A percentile compares a stretch with the other conserved stretches of the same genome.
Evolutionary conservation across 192 early-diverging fungal genomes (phyloP).

Genomic region (Geranomyces variabilis): DNA sequence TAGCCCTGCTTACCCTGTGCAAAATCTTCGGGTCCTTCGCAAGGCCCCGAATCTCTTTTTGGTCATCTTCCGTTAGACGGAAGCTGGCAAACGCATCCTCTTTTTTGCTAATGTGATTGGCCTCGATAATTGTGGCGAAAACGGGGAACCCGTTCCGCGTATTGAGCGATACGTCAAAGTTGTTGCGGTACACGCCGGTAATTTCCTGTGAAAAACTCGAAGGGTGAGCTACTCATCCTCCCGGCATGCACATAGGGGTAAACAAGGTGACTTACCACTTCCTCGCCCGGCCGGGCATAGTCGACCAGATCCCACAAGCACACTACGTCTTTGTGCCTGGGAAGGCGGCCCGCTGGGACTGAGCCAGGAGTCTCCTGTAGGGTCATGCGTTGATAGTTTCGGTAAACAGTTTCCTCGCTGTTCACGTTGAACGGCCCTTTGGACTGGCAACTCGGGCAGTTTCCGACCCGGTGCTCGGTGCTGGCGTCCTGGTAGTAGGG

Average conservation of each 20-base stretch:
- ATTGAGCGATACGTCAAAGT: slow-evolving; percentile 86
- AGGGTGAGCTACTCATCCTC: neutral
- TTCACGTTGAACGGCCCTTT: slow-evolving; percentile 92
- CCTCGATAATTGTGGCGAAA: slow-evolving; percentile 94
- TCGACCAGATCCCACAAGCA: slow-evolving; percentile 96
- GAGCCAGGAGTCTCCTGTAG: slow-evolving; percentile 95
- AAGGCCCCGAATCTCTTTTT: slow-evolving; percentile 72
- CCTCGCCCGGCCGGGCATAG: slow-evolving; percentile 92
- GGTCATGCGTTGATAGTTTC: slow-evolving; percentile 96
- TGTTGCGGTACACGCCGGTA: slow-evolving; percentile 94
- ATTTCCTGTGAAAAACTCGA: slow-evolving; percentile 61
- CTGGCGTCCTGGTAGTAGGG: slow-evolving; percentile 93
- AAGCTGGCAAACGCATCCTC: slow-evolving; percentile 87
- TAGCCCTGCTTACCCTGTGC: slow-evolving; percentile 58
- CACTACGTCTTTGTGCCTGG: slow-evolving; percentile 91
- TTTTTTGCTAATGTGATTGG: slow-evolving; percentile 90
- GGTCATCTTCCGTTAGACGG: slow-evolving; percentile 89
- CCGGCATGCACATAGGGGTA: neutral
- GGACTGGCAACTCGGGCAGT: slow-evolving; percentile 86
- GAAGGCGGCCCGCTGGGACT: slow-evolving; percentile 91
- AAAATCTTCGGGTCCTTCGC: slow-evolving; percentile 79
- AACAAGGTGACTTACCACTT: slow-evolving; percentile 66
- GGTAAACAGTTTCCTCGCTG: slow-evolving; percentile 93
- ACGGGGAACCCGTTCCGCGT: slow-evolving; percentile 95
- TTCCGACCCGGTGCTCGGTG: slow-evolving; percentile 79